phyloP scores from a whole-genome alignment of 768 basidiomycete genomes.

The Trametopsis cervina region DNA sequence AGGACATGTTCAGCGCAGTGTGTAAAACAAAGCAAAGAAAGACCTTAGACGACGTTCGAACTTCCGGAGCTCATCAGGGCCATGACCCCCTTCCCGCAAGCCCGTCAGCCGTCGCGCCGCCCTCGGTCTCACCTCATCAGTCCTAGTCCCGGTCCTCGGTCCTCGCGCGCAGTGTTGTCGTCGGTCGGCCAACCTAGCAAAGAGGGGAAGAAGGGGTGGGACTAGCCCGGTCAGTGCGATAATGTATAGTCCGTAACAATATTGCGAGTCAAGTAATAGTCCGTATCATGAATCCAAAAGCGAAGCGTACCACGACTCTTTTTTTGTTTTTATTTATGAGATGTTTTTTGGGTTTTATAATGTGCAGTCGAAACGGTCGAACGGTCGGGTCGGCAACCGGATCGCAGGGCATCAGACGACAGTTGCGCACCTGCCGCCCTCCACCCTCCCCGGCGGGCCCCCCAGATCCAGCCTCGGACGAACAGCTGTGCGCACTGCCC shows the following conservation, averaged over 20 bases:
- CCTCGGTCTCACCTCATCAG: too few species aligned
- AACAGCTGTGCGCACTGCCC: neutral
- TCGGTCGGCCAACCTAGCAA: neutral
- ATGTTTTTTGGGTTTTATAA: neutral
- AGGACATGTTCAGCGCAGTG: too few species aligned
- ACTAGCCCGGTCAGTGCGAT: neutral
- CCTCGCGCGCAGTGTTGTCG: neutral
- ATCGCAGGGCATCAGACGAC: neutral
- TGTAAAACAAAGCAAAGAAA: too few species aligned
- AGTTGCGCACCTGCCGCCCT: neutral
- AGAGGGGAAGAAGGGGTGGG: neutral
- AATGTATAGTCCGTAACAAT: neutral
- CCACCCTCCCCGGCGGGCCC: neutral
- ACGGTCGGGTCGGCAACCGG: neutral
- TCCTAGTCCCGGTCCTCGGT: too few species aligned
- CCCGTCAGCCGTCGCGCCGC: neutral
- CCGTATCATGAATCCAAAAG: too few species aligned
- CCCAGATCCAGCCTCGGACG: neutral
- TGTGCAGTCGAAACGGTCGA: neutral
- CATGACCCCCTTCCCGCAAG: neutral
- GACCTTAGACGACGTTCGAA: neutral
- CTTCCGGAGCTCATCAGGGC: neutral
- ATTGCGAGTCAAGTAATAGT: neutral
- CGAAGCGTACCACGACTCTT: neutral
- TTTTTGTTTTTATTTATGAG: neutral